Conservation (phyloP, 352 stramenopile species). For the Globisporangium orthogonon region DNA sequence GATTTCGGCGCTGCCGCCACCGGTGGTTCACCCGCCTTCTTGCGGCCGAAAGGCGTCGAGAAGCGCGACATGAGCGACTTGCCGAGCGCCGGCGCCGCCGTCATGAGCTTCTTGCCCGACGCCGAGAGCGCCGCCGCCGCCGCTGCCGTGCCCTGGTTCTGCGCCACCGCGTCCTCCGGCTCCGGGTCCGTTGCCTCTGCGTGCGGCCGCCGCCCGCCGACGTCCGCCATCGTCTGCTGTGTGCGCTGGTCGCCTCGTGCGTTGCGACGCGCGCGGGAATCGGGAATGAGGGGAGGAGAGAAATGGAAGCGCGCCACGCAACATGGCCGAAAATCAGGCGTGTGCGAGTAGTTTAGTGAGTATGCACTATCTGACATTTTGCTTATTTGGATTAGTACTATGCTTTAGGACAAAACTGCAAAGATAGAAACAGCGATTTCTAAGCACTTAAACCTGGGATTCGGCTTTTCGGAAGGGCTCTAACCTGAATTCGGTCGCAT, state of each 20-base stretch:
- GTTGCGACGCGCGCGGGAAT: neutral
- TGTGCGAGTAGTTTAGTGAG: too few species aligned
- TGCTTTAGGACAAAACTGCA: too few species aligned
- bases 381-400: too few species aligned
- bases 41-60: conserved; percentile 13
- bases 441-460: too few species aligned
- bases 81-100: conserved; percentile 11
- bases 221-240: neutral
- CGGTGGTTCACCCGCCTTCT: conserved; percentile 5
- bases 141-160: neutral
- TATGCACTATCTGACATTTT: too few species aligned
- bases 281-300: neutral
- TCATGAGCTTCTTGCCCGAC: conserved; percentile 16
- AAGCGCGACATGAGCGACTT: conserved; percentile 19
- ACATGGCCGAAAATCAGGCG: too few species aligned
- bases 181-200: conserved; percentile 12
- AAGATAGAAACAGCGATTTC: too few species aligned
- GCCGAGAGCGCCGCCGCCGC: conserved; percentile 3
- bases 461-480: too few species aligned
- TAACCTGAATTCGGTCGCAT: too few species aligned
- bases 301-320: neutral
- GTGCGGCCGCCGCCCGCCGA: neutral
- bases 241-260: neutral
- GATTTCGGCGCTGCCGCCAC: neutral
- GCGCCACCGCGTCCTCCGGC: conserved; percentile 13